phyloP scores from a whole-genome alignment of 352 stramenopile genomes.

The Peronospora farinosa region DNA sequence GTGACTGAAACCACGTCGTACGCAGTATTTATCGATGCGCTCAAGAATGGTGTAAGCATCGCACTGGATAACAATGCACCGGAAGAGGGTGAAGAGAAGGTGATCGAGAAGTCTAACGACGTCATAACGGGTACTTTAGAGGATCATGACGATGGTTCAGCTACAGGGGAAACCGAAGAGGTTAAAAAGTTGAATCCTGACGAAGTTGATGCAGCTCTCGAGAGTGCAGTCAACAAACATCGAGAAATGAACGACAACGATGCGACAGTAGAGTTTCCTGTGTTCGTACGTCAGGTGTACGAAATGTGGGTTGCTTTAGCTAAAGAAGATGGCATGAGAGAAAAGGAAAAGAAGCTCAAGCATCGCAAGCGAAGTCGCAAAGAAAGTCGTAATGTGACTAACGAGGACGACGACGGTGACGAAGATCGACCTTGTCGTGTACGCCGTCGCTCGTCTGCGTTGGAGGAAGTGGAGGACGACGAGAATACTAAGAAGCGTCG shows the following conservation, averaged over 20 bases:
- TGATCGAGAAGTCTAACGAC: constrained; percentile 4
- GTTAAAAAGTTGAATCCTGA: constrained; percentile 13
- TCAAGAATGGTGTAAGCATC: constrained; percentile 31
- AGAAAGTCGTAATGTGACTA: constrained; percentile 17
- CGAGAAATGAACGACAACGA: constrained; percentile 14
- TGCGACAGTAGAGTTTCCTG: constrained; percentile 25
- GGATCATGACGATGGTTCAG: neutral
- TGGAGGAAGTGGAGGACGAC: constrained; percentile 25
- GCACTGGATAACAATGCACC: constrained; percentile 41
- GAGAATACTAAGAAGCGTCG: constrained; percentile 26
- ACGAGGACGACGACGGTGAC: constrained; percentile 17
- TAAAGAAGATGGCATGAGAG: constrained; percentile 28
- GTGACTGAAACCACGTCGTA: constrained; percentile 33
- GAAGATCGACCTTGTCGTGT: constrained; percentile 25
- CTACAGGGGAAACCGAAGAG: constrained; percentile 3
- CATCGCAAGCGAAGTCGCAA: constrained; percentile 19
- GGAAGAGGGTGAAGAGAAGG: constrained; percentile 58
- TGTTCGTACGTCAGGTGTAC: constrained; percentile 36
- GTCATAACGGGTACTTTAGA: neutral
- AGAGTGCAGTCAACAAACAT: constrained; percentile 24
- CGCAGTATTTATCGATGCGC: constrained; percentile 29
- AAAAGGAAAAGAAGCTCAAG: constrained; percentile 25
- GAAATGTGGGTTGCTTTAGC: constrained; percentile 35
- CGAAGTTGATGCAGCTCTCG: constrained; percentile 16
- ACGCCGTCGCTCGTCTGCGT: constrained; percentile 24